Base-by-base conservation (phyloP, 2,329 filamentous ascomycete genomes). In the Calonectria pseudoreteaudii region DNA sequence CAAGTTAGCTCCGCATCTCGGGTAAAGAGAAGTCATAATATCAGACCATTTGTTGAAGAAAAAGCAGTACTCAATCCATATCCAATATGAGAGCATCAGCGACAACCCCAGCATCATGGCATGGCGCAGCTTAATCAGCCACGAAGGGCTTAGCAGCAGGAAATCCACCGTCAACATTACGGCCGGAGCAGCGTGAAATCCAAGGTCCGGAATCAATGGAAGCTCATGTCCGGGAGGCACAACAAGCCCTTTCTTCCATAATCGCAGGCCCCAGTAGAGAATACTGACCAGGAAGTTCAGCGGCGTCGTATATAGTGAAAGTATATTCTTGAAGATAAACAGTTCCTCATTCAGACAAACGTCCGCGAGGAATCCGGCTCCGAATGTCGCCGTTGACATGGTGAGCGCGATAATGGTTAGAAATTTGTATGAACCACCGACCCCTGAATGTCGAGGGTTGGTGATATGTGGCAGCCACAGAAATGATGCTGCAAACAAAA, bases 341-440 rank as follows among this genome's bases (percentile, higher is more conserved):
- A 58, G 34, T 4, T 26, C 26, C 20, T n/a, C 28, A 8, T n/a
- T 60, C 2, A 41, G 49, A n/a, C 14, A 34, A 10, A 71, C 2
- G 49, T 71, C 68, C 28, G 68, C 58, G 13, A 66, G 28, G 13
- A 71, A 28, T 13, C 68, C 68, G 28, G 58, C 1, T 28, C 11
- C 49, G n/a, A 71, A 71, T 58, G 68, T 71, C 18, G 20, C 49
- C 11, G 60, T 38, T 14, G 68, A 71, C 53, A 66, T 36, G 20
- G 60, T 58, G 14, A 71, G 60, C 1, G 47, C 49, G 36, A 71
- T 71, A 18, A 71, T 47, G 2, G 68, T 71, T 3, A 66, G 50
- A 20, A 71, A 71, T 36, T 71, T 44, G 60, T 34, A 71, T 7
- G 68, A 66, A n/a, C 60, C 68, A 9, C 68, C 68, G 36, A 71